A percentile compares a stretch with the other conserved stretches of the same genome.
Evolutionary conservation across 2,329 filamentous ascomycete genomes (phyloP).

Genomic region (Cryphonectria radicalis): DNA sequence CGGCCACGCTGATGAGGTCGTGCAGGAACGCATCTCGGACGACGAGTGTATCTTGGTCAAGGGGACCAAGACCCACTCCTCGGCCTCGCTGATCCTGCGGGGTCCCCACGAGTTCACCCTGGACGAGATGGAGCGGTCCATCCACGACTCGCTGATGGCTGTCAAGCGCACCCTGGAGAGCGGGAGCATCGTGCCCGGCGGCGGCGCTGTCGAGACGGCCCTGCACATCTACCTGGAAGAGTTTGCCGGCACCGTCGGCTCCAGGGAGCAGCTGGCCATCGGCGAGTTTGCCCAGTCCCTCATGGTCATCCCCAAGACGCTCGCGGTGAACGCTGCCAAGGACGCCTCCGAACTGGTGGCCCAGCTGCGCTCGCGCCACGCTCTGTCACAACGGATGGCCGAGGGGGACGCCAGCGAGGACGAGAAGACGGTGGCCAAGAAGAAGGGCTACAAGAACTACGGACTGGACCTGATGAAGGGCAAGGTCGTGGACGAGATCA

Average conservation of each 20-base stretch:
- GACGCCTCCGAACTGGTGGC: slow-evolving; percentile 94
- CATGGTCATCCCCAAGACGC: slow-evolving; percentile 91
- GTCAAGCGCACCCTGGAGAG: slow-evolving; percentile 97
- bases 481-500: slow-evolving; percentile 90
- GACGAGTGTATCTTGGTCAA: slow-evolving; percentile 98
- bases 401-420: slow-evolving; percentile 84
- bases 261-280: slow-evolving; percentile 95
- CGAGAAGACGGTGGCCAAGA: slow-evolving; percentile 86
- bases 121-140: slow-evolving; percentile 98
- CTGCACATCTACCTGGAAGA: slow-evolving; percentile 99
- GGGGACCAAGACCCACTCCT: slow-evolving; percentile 92
- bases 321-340: slow-evolving; percentile 96
- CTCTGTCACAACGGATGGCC: slow-evolving; percentile 87
- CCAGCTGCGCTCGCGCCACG: slow-evolving; percentile 91
- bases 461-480: slow-evolving; percentile 88
- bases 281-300: slow-evolving; percentile 96
- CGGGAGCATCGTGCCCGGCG: slow-evolving; percentile 93
- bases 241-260: slow-evolving; percentile 95
- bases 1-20: slow-evolving; percentile 90
- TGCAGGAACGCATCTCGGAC: slow-evolving; percentile 98
- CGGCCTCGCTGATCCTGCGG: slow-evolving; percentile 93
- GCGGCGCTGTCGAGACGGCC: slow-evolving; percentile 96
- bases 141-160: slow-evolving; percentile 94
- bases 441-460: slow-evolving; percentile 99
- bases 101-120: slow-evolving; percentile 95